Evolutionary conservation across 2,329 filamentous ascomycete genomes (phyloP).

Genomic region (Teratosphaeria epicoccoides): DNA sequence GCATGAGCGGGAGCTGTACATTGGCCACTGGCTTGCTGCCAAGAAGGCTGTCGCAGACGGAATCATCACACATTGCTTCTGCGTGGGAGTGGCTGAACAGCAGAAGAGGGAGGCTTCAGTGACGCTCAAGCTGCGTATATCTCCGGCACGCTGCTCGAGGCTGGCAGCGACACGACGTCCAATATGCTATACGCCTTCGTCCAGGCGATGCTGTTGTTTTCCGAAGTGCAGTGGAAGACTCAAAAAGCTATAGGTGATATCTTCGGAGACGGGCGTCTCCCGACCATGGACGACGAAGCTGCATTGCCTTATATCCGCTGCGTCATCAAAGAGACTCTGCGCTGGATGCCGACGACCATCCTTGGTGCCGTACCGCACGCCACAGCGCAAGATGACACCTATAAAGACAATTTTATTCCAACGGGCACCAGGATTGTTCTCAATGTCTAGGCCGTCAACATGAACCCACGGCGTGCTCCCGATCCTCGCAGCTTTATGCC

Average conservation of each 20-base stretch:
- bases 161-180: constrained; percentile 23
- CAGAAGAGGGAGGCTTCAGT: constrained; percentile 17
- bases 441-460: constrained; percentile 33
- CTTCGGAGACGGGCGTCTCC: constrained; percentile 34
- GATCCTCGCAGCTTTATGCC: constrained; percentile 32
- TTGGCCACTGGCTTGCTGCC: constrained; percentile 13
- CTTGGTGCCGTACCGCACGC: constrained; percentile 25
- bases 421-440: constrained; percentile 28
- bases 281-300: constrained; percentile 27
- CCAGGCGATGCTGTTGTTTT: constrained; percentile 19
- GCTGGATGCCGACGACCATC: constrained; percentile 24
- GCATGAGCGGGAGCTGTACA: constrained; percentile 12
- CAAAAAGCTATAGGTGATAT: constrained; percentile 24
- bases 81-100: constrained; percentile 13
- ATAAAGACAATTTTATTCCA: constrained; percentile 32
- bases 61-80: constrained; percentile 17
- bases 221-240: constrained; percentile 12
- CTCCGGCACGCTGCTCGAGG: constrained; percentile 23
- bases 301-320: constrained; percentile 22
- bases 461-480: constrained; percentile 15
- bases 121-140: constrained; percentile 25
- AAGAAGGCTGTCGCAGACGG: constrained; percentile 12
- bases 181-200: constrained; percentile 22
- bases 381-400: constrained; percentile 25
- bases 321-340: constrained; percentile 25